Evolutionary conservation across 305 asterid genomes (phyloP), one percentile per base, ranked within the genome.

Genomic region (Fraxinus dipetala): DNA sequence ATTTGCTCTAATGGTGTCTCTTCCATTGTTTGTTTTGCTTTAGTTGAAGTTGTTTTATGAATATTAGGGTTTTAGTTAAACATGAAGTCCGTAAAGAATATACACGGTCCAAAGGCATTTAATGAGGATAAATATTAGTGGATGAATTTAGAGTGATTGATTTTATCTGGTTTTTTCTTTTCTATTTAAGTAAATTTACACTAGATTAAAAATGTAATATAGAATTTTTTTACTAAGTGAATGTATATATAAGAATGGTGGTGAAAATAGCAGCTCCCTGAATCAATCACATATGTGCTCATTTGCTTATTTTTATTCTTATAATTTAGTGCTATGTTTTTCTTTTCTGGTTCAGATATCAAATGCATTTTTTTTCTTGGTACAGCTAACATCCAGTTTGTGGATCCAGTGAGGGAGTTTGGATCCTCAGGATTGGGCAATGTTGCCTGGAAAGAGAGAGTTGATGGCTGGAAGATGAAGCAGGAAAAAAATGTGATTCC

Each of bases 371-470:
- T 69, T 75, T 36, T 81, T 81, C 76, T 43, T 34, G 82, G 83
- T 89, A 82, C 97, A 96, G 98, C 99, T 77, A 90, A 16, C 45
- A 16, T 72, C 45, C 24, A 95, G 84, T 91, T 92, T 81, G 98
- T 96, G 75, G 98, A 93, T 88, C 98, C 99, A 24, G 93, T 89
- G 77, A 90, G 97, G 93, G 98, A 93, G 85, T 96, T 93, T 84
- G 98, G 97, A 54, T 93, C 98, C 75, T 87, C 93, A 72, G 98
- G 99, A 79, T 65, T 94, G 83, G 98, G 99, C 69, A 96, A 96
- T 89, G 97, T 96, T 87, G 98, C 99, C 85, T 96, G 99, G 98
- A 96, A 94, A 89, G 99, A 96, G 86, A 94, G 99, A 90, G 99
- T 95, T 65, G 99, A 96, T 84, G 98, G 99, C 85, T 96, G 99